These are phyloP conservation scores for Populus alba DNA, from an alignment of 345 rosid species.

Conservation along the genomic window DNA sequence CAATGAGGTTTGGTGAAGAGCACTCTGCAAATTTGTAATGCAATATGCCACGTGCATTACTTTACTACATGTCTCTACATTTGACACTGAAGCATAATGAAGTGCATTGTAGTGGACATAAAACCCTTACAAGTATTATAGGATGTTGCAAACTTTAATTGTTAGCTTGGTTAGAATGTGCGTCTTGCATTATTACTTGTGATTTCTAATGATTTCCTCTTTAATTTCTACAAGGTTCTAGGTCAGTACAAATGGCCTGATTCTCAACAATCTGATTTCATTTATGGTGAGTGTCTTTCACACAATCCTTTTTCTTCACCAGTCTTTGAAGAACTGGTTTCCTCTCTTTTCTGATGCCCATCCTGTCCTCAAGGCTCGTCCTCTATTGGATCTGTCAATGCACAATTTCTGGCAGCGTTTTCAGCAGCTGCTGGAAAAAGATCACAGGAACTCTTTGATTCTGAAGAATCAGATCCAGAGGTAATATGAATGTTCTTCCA, in stretches of 20 bases:
- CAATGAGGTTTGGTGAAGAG: background rate
- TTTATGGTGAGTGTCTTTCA: constrained; percentile 55
- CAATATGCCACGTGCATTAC: background rate
- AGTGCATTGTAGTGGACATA: background rate
- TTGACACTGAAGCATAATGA: background rate
- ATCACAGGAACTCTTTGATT: constrained; percentile 48
- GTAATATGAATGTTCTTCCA: constrained; percentile 32
- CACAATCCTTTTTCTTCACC: background rate
- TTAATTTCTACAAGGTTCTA: constrained; percentile 48
- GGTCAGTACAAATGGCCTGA: constrained; percentile 83
- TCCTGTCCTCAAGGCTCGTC: constrained; percentile 63
- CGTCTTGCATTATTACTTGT: constrained; percentile 3
- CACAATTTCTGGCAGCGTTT: constrained; percentile 77
- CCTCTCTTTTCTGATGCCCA: background rate
- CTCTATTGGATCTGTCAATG: constrained; percentile 66
- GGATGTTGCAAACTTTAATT: background rate
- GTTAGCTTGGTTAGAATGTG: constrained; percentile 3
- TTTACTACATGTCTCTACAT: background rate
- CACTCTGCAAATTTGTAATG: background rate
- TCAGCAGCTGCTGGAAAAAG: constrained; percentile 82
- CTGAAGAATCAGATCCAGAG: constrained; percentile 97
- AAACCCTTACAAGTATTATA: background rate
- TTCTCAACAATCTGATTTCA: constrained; percentile 68
- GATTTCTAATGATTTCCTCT: constrained; percentile 10
- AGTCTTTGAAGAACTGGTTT: background rate